A percentile compares a stretch with the other conserved stretches of the same genome.
Conservation (phyloP, 495 filamentous ascomycete species). For the Lophiostoma macrostomum region DNA sequence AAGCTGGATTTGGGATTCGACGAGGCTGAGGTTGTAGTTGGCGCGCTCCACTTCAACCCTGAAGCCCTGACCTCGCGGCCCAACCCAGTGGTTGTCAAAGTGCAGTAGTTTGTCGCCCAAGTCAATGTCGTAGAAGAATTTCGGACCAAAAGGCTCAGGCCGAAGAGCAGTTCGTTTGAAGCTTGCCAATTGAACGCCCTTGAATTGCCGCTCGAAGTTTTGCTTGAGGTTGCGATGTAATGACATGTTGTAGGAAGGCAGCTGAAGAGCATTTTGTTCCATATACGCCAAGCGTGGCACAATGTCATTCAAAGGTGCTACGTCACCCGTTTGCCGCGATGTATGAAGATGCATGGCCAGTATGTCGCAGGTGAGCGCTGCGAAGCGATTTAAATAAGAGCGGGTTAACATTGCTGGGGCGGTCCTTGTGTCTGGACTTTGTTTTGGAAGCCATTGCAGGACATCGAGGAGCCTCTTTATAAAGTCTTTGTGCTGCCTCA, state of each 20-base stretch:
- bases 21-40: conserved; percentile 84
- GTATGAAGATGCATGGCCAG: conserved; percentile 89
- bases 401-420: conserved; percentile 46
- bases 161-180: conserved; percentile 73
- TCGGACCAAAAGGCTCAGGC: conserved; percentile 59
- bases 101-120: conserved; percentile 70
- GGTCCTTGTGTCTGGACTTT: conserved; percentile 36
- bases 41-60: conserved; percentile 74
- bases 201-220: conserved; percentile 77
- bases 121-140: conserved; percentile 78
- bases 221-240: conserved; percentile 78
- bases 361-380: conserved; percentile 78
- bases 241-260: conserved; percentile 76
- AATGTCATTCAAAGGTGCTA: conserved; percentile 62
- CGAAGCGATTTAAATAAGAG: conserved; percentile 64
- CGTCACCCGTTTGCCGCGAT: conserved; percentile 66
- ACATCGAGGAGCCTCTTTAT: conserved; percentile 65
- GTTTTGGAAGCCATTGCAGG: conserved; percentile 56
- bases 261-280: conserved; percentile 66
- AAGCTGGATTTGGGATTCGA: conserved; percentile 87
- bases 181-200: conserved; percentile 63
- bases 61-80: conserved; percentile 69
- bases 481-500: conserved; percentile 71
- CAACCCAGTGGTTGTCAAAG: conserved; percentile 73
- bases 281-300: conserved; percentile 74